Evolutionary conservation across 495 filamentous ascomycete species (phyloP), one percentile per base, ranked within the genome.

Genomic region (Trichoderma reesei): DNA sequence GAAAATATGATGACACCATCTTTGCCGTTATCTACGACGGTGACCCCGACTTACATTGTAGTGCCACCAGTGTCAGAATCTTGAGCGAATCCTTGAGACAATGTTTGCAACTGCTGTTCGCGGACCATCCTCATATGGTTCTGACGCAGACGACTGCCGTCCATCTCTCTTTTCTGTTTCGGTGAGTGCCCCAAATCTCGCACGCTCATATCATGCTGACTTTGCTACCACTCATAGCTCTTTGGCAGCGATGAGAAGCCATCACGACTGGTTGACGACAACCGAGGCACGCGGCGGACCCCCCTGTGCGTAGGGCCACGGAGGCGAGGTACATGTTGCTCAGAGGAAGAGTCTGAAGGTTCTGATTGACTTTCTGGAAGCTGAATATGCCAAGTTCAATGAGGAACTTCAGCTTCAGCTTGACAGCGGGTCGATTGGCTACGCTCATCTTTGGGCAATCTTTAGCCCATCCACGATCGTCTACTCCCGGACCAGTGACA

Each of bases 401-500:
- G 89, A 90, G 69, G 75, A 86, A 10, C 81, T 97, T 3, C 90
- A 91, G 67, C 91, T 92, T 0, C 80, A 96, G 69, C 80, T 96
- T 16, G 86, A 92, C 65, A 87, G 88, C 61, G 89, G 90, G 37
- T 88, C 88, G 62, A 96, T 97, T 71, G 95, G 91, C 5, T 97
- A 92, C 65, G 91, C 96, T 64, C 82, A 96, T 10, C 73, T 95
- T 5, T 96, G 92, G 92, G 91, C 92, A 3, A 26, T 26, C 26
- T 26, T 26, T 26, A 26, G 26, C 26, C 26, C 26, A 26, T 26
- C 26, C 26, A 26, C 26, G 26, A 26, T 26, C 26, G 26, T 26
- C 26, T 26, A 26, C 26, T 26, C 26, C 26, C 26, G 26, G 26
- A 26, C 26, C 26, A 1, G 26, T 26, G 26, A 26, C 26, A 26